Base-by-base conservation (phyloP, 2,329 filamentous ascomycete species). In the Corniculantispora saksenae region DNA sequence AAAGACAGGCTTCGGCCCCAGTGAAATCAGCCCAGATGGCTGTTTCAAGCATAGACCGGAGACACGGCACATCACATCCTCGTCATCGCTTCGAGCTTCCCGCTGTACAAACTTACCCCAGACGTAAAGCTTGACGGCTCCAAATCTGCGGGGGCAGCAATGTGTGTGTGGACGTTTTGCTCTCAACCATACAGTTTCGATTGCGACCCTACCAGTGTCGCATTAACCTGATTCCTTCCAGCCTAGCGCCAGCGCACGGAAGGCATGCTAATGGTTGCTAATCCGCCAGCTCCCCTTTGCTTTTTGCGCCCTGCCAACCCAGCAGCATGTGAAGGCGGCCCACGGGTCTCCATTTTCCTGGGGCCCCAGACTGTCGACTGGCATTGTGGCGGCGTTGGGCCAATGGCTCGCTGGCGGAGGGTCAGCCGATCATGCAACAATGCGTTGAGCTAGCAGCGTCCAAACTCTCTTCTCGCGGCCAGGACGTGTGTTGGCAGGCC, bases 31-130 rank as follows among this genome's bases (percentile, higher is more conserved):
- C 25, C 15, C 40, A 47, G n/a, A 55, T 38, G 45, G 29, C 40
- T 61, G 58, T 61, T 61, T 61, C 58, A 61, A 53, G 58, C 35
- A 21, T 56, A 56, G 48, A 62, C 38, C 38, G 48, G 60, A 35
- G 59, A 21, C 12, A 25, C 21, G 47, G 23, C 21, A 23, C 59
- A 25, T 40, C 59, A 25, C 32, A 12, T 35, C 55, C 38, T 51
- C 59, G 48, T 48, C 50, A 63, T 63, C 51, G 50, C n/a, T 21
- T 27, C 15, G 25, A 62, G 60, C 25, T 55, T 32, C 35, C 48
- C 7, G 21, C 57, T 21, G 8, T 10, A 25, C 27, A 17, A 35
- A 60, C 25, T 21, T 29, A 40, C 35, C 32, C 47, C 32, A 29
- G 17, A 40, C 23, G 27, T 40, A 40, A 40, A 61, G 29, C 27